A percentile compares a stretch with the other conserved stretches of the same genome.
Evolutionary conservation across 106 monocot species (phyloP).

Genomic region (Iris macrosiphon): DNA sequence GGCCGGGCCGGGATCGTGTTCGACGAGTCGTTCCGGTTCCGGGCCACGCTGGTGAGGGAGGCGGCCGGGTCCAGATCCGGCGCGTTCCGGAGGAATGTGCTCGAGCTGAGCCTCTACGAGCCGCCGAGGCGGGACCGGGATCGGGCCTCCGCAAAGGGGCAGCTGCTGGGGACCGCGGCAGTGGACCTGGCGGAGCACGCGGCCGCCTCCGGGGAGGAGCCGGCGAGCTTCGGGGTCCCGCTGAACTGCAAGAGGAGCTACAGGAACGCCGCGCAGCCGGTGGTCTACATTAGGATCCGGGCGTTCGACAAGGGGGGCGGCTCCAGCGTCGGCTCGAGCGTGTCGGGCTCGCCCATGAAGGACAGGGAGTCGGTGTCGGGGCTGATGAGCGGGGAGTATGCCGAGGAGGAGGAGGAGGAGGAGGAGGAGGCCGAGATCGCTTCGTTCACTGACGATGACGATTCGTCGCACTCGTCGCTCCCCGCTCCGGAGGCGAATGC

Average conservation of each 20-base stretch:
- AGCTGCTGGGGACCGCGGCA: conserved; percentile 46
- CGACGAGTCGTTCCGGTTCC: conserved; percentile 71
- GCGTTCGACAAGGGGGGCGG: conserved; percentile 28
- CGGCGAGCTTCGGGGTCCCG: conserved; percentile 32
- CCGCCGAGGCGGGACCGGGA: conserved; percentile 47
- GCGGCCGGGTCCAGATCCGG: conserved; percentile 15
- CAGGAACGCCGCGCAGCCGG: conserved; percentile 43
- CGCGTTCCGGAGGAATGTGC: conserved; percentile 49
- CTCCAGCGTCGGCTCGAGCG: conserved; percentile 1
- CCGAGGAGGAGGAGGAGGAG: conserved; percentile 49
- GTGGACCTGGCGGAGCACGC: conserved; percentile 75
- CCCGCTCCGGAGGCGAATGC: conserved; percentile 22
- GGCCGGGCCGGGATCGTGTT: conserved; percentile 52
- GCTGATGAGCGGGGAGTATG: conserved; percentile 33
- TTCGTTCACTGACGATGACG: conserved; percentile 74
- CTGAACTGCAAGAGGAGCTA: conserved; percentile 59
- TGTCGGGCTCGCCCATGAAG: conserved; percentile 15
- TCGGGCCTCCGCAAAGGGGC: conserved; percentile 47
- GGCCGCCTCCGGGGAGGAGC: conserved; percentile 43
- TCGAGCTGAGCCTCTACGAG: conserved; percentile 72
- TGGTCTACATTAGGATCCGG: conserved; percentile 56
- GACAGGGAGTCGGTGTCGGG: conserved; percentile 20
- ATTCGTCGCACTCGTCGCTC: conserved; percentile 45
- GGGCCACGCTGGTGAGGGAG: conserved; percentile 44
- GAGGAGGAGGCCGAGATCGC: conserved; percentile 79